Conservation (phyloP, 2,329 filamentous ascomycete genomes). For the Colletotrichum higginsianum region DNA sequence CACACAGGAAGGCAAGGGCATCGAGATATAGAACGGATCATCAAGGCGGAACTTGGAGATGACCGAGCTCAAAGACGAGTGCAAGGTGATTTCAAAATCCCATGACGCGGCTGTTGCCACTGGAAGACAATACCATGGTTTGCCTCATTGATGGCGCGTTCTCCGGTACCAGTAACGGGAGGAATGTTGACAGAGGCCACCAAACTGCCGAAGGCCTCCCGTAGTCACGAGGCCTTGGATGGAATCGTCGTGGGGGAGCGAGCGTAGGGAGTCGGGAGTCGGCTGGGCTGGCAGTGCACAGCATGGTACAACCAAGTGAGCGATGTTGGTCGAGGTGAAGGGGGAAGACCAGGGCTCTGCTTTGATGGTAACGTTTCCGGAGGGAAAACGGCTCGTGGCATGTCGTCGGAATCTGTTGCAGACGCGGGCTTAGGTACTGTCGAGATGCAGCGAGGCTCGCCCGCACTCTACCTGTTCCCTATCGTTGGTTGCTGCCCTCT, state of each 20-base stretch:
- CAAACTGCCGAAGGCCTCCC: conserved; percentile 16
- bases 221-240: conserved; percentile 31
- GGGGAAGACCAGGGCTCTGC: not conserved
- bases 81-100: conserved; percentile 6
- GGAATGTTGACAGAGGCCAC: conserved; percentile 27
- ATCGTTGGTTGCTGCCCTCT: not conserved
- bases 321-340: conserved; percentile 26
- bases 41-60: conserved; percentile 26
- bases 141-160: not conserved
- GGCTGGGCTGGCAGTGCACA: not conserved
- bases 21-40: conserved; percentile 7
- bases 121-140: not conserved
- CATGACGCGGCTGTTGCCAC: conserved; percentile 19
- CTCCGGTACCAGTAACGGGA: not conserved
- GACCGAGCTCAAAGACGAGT: not conserved
- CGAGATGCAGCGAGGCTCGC: not conserved
- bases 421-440: not conserved
- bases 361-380: not conserved
- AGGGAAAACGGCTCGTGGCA: not conserved
- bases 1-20: conserved; percentile 10
- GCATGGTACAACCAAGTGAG: conserved; percentile 5
- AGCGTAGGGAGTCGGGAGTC: not conserved
- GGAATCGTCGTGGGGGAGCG: conserved; percentile 28
- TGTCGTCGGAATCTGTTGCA: not conserved
- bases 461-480: not conserved